These are phyloP conservation scores for Jasminum sambac DNA, from an alignment of 257 asterid genomes.

Conservation along the genomic window DNA sequence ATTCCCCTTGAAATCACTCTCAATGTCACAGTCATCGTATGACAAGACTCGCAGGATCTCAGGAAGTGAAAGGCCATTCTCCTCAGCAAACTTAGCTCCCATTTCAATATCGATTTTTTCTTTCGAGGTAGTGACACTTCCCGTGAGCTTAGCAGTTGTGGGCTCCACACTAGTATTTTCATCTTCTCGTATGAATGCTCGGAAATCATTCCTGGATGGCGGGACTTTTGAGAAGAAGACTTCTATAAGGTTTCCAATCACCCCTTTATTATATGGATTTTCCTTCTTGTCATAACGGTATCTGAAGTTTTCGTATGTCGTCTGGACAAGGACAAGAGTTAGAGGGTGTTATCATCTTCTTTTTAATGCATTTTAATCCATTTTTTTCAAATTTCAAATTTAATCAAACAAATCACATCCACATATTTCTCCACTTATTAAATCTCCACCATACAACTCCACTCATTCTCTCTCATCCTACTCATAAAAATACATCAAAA, in stretches of 20 bases:
- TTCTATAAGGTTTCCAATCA: conserved; percentile 60
- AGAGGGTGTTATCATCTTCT: no score
- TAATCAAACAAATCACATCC: no score
- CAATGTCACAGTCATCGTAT: conserved; percentile 57
- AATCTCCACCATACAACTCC: no score
- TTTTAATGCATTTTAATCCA: no score
- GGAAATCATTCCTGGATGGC: conserved; percentile 64
- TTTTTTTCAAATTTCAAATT: no score
- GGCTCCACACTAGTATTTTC: conserved; percentile 44
- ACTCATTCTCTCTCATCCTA: no score
- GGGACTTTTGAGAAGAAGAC: conserved; percentile 73
- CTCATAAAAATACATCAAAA: no score
- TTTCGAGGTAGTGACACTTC: conserved; percentile 46
- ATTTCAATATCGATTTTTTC: conserved; percentile 76
- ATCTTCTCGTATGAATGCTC: conserved; percentile 55
- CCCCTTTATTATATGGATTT: conserved; percentile 89
- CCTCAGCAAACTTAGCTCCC: conserved; percentile 56
- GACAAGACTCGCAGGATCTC: conserved; percentile 58
- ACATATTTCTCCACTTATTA: no score
- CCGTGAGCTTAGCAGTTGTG: conserved; percentile 36
- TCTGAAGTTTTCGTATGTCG: conserved; percentile 94
- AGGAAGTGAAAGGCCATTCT: conserved; percentile 52
- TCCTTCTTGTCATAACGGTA: conserved; percentile 69
- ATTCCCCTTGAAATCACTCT: conserved; percentile 41
- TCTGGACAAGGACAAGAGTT: conserved; percentile 46